Evolutionary conservation across 129 eudicot species (phyloP).

Genomic region (Deinandra increscens): DNA sequence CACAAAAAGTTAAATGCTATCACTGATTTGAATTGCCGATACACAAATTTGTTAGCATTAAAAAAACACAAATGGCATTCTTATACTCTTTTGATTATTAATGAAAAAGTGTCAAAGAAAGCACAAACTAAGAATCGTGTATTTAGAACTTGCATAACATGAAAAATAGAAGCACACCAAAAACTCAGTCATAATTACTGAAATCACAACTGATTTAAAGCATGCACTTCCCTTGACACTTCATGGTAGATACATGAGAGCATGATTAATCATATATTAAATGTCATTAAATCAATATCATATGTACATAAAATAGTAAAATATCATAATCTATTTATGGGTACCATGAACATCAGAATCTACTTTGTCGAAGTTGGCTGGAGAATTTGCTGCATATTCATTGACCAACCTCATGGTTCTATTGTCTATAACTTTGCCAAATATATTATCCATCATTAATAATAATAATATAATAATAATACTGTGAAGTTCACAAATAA

Average conservation of each 20-base stretch:
- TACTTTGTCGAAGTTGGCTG: constrained; percentile 64
- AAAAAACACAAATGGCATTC: too few relatives aligned
- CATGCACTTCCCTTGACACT: constrained; percentile 12
- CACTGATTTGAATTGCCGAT: too few relatives aligned
- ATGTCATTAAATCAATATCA: background rate
- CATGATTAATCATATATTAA: background rate
- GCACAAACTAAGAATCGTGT: too few relatives aligned
- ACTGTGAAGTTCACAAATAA: too few relatives aligned
- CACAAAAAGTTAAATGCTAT: too few relatives aligned
- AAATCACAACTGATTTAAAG: background rate
- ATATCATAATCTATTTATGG: constrained; percentile 8
- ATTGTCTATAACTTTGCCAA: constrained; percentile 76
- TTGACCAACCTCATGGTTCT: constrained; percentile 75
- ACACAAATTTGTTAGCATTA: too few relatives aligned
- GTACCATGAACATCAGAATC: constrained; percentile 82
- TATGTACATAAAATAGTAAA: background rate
- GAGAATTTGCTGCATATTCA: constrained; percentile 63
- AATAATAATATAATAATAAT: constrained; percentile 17
- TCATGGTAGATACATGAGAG: constrained; percentile 11
- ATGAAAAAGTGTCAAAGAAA: too few relatives aligned
- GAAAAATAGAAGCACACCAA: too few relatives aligned
- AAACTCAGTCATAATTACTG: too few relatives aligned
- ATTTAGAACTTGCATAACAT: too few relatives aligned
- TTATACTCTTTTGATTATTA: too few relatives aligned
- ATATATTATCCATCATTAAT: constrained; percentile 10